phyloP scores from a whole-genome alignment of 495 filamentous ascomycete species.

The Acidiella bohemica region DNA sequence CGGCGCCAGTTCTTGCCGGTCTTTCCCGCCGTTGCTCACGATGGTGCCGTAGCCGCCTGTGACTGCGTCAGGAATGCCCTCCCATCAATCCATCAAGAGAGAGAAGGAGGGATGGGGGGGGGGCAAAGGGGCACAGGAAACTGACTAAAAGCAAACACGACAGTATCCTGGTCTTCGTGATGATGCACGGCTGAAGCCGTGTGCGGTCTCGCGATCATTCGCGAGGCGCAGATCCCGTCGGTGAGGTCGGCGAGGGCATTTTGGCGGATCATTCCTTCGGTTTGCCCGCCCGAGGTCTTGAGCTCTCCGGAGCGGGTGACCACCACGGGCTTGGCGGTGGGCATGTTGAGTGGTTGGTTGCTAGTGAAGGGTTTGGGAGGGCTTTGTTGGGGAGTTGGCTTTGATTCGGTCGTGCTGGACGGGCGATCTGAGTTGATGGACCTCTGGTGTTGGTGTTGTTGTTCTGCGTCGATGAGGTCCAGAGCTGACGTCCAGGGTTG shows the following conservation, averaged over 20 bases:
- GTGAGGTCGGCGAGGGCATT: conserved; percentile 45
- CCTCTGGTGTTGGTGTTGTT: too few species aligned
- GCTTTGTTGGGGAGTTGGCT: too few species aligned
- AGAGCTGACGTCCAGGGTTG: too few species aligned
- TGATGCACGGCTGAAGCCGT: conserved; percentile 40
- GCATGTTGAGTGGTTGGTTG: neutral
- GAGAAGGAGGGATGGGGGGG: too few species aligned
- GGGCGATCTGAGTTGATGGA: too few species aligned
- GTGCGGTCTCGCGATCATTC: conserved; percentile 43
- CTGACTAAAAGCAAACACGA: too few species aligned
- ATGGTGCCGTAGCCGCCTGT: conserved; percentile 36
- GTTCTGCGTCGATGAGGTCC: too few species aligned
- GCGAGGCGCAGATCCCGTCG: conserved; percentile 39
- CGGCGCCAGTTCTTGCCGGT: conserved; percentile 38
- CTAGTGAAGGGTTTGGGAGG: too few species aligned
- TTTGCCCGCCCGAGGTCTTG: conserved; percentile 31
- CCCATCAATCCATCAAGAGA: too few species aligned
- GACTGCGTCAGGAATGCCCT: too few species aligned
- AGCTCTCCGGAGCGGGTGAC: conserved; percentile 21
- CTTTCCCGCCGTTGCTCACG: conserved; percentile 34
- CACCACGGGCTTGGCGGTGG: conserved; percentile 12
- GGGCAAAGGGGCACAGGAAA: too few species aligned
- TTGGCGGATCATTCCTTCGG: conserved; percentile 39
- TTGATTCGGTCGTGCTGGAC: too few species aligned
- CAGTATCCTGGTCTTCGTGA: conserved; percentile 41